Percentiles rank a stretch among this genome's conserved stretches.
These are phyloP conservation scores for Biscogniauxia marginata DNA, from an alignment of 2,329 filamentous ascomycete species.

Conservation along the genomic window DNA sequence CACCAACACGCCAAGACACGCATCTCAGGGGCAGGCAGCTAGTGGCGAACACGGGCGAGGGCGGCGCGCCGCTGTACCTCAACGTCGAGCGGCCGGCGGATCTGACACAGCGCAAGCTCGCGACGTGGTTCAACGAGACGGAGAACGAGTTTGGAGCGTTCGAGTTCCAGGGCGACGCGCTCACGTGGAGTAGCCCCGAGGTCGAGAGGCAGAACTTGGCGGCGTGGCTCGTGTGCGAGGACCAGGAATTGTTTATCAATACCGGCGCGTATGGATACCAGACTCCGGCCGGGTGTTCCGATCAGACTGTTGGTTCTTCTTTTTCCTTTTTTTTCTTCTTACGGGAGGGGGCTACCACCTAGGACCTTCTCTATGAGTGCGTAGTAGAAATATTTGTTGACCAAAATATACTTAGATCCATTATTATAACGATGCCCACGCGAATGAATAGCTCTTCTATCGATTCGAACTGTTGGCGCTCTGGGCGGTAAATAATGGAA, in stretches of 20 bases:
- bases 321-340: background rate
- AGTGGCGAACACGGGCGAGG: constrained; percentile 46
- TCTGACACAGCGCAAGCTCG: constrained; percentile 46
- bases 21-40: constrained; percentile 54
- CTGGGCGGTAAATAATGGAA: no score
- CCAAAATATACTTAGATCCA: constrained; percentile 37
- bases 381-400: constrained; percentile 9
- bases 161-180: constrained; percentile 55
- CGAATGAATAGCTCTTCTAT: constrained; percentile 16
- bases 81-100: constrained; percentile 47
- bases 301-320: constrained; percentile 51
- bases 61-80: constrained; percentile 41
- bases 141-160: constrained; percentile 57
- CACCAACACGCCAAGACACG: no score
- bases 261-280: constrained; percentile 57
- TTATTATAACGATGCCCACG: constrained; percentile 40
- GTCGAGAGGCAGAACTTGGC: constrained; percentile 53
- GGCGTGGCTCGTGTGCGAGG: constrained; percentile 58
- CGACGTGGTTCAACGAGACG: constrained; percentile 49
- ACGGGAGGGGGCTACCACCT: no score
- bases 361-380: no score
- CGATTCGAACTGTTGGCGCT: no score
- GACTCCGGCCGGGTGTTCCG: constrained; percentile 56
- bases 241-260: constrained; percentile 54
- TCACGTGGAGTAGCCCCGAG: constrained; percentile 51